These are phyloP conservation scores for Clonostachys solani DNA, from an alignment of 2,329 filamentous ascomycete genomes.

Conservation along the genomic window DNA sequence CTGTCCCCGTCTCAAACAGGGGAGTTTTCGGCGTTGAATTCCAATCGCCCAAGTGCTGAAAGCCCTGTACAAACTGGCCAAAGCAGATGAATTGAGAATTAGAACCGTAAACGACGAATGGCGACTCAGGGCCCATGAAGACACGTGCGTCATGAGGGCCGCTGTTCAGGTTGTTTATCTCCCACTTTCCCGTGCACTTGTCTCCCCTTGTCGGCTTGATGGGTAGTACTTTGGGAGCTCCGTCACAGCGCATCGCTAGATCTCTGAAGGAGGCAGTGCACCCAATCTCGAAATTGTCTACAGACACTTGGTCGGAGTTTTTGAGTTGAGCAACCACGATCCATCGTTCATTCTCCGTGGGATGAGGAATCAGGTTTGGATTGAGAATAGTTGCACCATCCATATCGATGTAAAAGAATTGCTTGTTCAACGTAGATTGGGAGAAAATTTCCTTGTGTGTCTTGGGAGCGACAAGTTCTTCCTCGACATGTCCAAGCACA, in stretches of 20 bases:
- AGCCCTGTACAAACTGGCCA: slow-evolving; percentile 52
- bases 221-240: slow-evolving; percentile 33
- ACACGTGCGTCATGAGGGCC: slow-evolving; percentile 57
- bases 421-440: slow-evolving; percentile 33
- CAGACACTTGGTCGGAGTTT: slow-evolving; percentile 17
- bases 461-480: no score
- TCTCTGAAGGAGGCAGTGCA: slow-evolving; percentile 44
- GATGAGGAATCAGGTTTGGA: slow-evolving; percentile 55
- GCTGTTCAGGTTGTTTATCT: slow-evolving; percentile 33
- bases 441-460: slow-evolving; percentile 9
- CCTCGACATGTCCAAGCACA: no score
- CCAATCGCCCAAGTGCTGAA: slow-evolving; percentile 43
- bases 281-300: slow-evolving; percentile 36
- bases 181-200: slow-evolving; percentile 38
- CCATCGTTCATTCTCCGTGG: slow-evolving; percentile 37
- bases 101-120: slow-evolving; percentile 50
- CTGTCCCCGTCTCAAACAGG: slow-evolving; percentile 37
- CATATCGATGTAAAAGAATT: slow-evolving; percentile 47
- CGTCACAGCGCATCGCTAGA: slow-evolving; percentile 34
- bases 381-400: slow-evolving; percentile 36
- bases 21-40: slow-evolving; percentile 7
- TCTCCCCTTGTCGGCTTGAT: slow-evolving; percentile 37
- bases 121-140: slow-evolving; percentile 46
- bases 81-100: slow-evolving; percentile 51
- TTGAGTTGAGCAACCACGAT: slow-evolving; percentile 43